A percentile compares a stretch with the other conserved stretches of the same genome.
Conservation (phyloP, 495 filamentous ascomycete genomes). For the Staphylotrichum longicolle region DNA sequence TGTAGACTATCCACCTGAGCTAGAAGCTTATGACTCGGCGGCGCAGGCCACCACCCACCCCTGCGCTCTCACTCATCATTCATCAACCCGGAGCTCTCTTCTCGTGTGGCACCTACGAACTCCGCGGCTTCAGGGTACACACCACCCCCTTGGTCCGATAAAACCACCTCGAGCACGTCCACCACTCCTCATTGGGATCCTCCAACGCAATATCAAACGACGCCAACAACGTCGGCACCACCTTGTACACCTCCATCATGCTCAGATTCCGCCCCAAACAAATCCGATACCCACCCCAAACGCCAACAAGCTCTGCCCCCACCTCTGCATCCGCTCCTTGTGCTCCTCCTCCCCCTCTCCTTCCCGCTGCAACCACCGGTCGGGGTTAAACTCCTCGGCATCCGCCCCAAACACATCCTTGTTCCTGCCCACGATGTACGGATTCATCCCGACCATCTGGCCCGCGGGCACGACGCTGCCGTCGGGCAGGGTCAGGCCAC, state of each 20-base stretch:
- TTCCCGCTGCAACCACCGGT: conserved; percentile 41
- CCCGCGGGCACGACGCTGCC: conserved; percentile 54
- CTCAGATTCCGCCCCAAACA: conserved; percentile 66
- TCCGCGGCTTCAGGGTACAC: conserved; percentile 21
- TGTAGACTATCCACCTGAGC: too few species aligned
- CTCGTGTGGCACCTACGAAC: neutral
- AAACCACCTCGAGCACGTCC: conserved; percentile 27
- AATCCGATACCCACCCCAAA: conserved; percentile 63
- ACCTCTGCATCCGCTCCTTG: conserved; percentile 23
- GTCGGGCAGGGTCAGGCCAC: conserved; percentile 51
- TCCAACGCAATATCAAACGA: conserved; percentile 45
- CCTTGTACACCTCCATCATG: conserved; percentile 63
- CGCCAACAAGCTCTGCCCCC: conserved; percentile 34
- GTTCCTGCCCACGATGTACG: conserved; percentile 40
- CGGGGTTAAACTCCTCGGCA: conserved; percentile 52
- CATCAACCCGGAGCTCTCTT: too few species aligned
- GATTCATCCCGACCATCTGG: conserved; percentile 34
- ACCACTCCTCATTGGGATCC: conserved; percentile 27
- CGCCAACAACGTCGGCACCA: conserved; percentile 59
- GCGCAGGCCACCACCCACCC: too few species aligned
- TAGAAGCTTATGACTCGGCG: too few species aligned
- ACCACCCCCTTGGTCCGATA: conserved; percentile 23
- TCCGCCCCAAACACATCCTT: conserved; percentile 48
- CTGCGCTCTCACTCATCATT: too few species aligned
- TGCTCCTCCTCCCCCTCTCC: conserved; percentile 30